Evolutionary conservation across 148 eudicot genomes (phyloP).

Genomic region (Persicaria tinctoria): DNA sequence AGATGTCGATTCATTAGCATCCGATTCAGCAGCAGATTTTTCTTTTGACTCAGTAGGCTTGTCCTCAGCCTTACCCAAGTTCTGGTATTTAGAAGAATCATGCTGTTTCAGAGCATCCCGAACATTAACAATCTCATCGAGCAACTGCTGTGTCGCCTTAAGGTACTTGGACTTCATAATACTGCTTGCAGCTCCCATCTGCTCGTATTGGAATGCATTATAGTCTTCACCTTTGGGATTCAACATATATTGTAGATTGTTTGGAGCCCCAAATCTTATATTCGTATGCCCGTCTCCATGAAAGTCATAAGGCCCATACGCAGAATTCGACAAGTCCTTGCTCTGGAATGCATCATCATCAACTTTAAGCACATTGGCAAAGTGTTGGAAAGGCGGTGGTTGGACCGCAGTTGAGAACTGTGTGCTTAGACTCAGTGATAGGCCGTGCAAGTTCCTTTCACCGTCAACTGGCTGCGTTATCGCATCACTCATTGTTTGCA

Average conservation of each 20-base stretch:
- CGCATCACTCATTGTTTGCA: constrained; percentile 27
- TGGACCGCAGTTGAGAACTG: constrained; percentile 45
- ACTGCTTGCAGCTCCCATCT: constrained; percentile 25
- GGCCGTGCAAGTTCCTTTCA: constrained; percentile 45
- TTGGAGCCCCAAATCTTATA: constrained; percentile 28
- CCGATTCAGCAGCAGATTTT: constrained; percentile 31
- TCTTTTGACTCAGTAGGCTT: constrained; percentile 30
- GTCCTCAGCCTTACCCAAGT: constrained; percentile 26
- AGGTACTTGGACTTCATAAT: constrained; percentile 55
- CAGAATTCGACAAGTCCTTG: constrained; percentile 36
- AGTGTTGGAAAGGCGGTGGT: constrained; percentile 41
- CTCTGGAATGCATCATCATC: constrained; percentile 34
- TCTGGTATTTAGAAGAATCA: constrained; percentile 36
- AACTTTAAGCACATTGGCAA: constrained; percentile 29
- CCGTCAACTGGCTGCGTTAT: constrained; percentile 22
- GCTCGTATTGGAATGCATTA: constrained; percentile 30
- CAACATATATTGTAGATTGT: constrained; percentile 24
- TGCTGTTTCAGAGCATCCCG: constrained; percentile 41
- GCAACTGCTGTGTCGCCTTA: constrained; percentile 63
- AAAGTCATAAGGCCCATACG: constrained; percentile 43
- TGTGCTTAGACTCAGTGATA: constrained; percentile 71
- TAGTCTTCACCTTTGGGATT: constrained; percentile 24
- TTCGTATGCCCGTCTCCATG: constrained; percentile 32
- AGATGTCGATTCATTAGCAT: constrained; percentile 27
- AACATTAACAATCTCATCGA: constrained; percentile 77